Conservation (phyloP, 129 eudicot species). For the Saussurea involucrata region DNA sequence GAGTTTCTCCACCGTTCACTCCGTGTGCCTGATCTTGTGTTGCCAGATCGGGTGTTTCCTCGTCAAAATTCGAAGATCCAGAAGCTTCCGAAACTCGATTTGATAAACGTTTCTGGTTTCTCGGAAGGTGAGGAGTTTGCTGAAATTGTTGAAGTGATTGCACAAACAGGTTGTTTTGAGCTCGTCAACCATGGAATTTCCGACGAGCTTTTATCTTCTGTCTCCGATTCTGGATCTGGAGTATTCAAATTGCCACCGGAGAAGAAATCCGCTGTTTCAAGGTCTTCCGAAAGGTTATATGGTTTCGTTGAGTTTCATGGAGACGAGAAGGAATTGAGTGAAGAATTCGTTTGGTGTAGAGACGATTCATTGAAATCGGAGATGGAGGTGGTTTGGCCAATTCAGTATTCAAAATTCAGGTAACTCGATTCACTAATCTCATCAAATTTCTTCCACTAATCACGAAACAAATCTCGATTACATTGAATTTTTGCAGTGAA, state of each 20-base stretch:
- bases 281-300: slow-evolving; percentile 46
- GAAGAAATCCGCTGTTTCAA: slow-evolving; percentile 41
- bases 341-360: slow-evolving; percentile 78
- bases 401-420: slow-evolving; percentile 70
- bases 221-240: slow-evolving; percentile 31
- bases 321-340: slow-evolving; percentile 49
- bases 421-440: slow-evolving; percentile 11
- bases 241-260: slow-evolving; percentile 47
- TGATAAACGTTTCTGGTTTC: not conserved
- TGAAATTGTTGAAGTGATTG: slow-evolving; percentile 29
- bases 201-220: slow-evolving; percentile 20
- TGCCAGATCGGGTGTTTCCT: slow-evolving; percentile 70
- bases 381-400: slow-evolving; percentile 66
- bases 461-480: not conserved
- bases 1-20: slow-evolving; percentile 62
- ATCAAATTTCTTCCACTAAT: not conserved
- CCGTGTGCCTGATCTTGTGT: slow-evolving; percentile 66
- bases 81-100: slow-evolving; percentile 56
- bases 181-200: slow-evolving; percentile 68
- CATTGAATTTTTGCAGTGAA: slow-evolving; percentile 30
- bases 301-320: slow-evolving; percentile 73
- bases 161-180: slow-evolving; percentile 61
- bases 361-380: slow-evolving; percentile 43
- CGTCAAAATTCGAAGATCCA: slow-evolving; percentile 50
- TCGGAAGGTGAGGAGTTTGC: not conserved